Percentiles rank a stretch among this genome's conserved stretches.
Conservation (phyloP, 441 rosid genomes). For the Gossypium laxum region DNA sequence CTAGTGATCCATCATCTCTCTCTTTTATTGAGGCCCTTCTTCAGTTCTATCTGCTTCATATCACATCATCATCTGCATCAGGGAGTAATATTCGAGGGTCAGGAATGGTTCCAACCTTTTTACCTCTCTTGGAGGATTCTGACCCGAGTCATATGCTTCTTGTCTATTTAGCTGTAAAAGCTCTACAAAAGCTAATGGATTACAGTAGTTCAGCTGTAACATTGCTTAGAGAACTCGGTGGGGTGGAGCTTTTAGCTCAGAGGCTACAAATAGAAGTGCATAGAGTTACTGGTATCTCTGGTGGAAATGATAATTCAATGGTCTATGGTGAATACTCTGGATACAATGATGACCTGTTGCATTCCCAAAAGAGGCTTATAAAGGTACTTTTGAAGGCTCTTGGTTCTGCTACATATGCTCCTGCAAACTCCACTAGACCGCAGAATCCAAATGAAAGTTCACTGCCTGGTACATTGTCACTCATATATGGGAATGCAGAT, state of each 20-base stretch:
- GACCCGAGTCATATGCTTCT: conserved; percentile 79
- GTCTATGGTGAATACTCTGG: conserved; percentile 51
- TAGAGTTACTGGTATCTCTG: conserved; percentile 52
- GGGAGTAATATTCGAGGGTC: conserved; percentile 86
- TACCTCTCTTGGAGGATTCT: conserved; percentile 83
- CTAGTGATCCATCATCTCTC: conserved; percentile 78
- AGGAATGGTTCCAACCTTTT: conserved; percentile 90
- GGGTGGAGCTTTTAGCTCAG: conserved; percentile 87
- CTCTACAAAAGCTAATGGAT: conserved; percentile 59
- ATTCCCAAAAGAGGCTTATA: conserved; percentile 79
- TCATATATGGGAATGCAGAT: conserved; percentile 61
- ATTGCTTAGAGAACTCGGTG: conserved; percentile 77
- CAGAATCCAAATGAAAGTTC: conserved; percentile 67
- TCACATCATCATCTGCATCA: conserved; percentile 86
- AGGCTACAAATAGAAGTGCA: conserved; percentile 83
- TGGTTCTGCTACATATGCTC: conserved; percentile 86
- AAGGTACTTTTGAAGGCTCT: conserved; percentile 88
- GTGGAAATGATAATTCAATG: conserved; percentile 48
- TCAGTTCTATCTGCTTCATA: conserved; percentile 89
- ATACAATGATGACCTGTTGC: conserved; percentile 46
- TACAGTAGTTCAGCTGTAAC: conserved; percentile 80
- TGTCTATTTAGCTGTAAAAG: conserved; percentile 87
- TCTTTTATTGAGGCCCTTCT: conserved; percentile 94
- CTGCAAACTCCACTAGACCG: conserved; percentile 60
- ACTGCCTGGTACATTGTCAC: conserved; percentile 68